Conservation (phyloP, 768 basidiomycete species). For the Chalciporus chontae region DNA sequence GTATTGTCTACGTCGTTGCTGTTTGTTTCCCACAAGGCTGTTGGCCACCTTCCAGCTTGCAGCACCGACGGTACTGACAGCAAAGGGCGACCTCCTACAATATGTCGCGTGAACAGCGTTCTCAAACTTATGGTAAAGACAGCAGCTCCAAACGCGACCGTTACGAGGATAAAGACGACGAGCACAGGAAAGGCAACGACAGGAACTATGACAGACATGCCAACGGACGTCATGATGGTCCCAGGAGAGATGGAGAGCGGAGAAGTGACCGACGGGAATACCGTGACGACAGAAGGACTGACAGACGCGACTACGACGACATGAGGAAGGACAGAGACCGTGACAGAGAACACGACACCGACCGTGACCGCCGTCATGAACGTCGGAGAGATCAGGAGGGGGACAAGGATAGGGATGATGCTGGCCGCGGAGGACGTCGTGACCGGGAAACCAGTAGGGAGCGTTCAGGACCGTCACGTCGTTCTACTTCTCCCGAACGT, state of each 20-base stretch:
- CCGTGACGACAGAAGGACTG: conserved; percentile 15
- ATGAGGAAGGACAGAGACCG: conserved; percentile 10
- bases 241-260: conserved; percentile 22
- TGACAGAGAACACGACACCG: conserved; percentile 7
- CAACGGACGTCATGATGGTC: conserved; percentile 15
- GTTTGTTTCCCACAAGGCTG: not conserved
- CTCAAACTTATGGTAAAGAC: conserved; percentile 7
- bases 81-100: conserved; percentile 14
- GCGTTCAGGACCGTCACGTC: conserved; percentile 35
- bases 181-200: conserved; percentile 8
- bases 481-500: conserved; percentile 55
- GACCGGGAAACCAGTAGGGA: conserved; percentile 24
- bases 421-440: conserved; percentile 25
- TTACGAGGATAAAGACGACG: conserved; percentile 8
- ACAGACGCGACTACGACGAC: conserved; percentile 21
- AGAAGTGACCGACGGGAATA: conserved; percentile 18
- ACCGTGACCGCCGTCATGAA: conserved; percentile 11
- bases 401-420: conserved; percentile 37
- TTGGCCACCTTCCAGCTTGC: not conserved
- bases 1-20: not conserved
- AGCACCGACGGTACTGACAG: not conserved
- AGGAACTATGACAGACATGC: conserved; percentile 7
- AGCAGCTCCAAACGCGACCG: conserved; percentile 11
- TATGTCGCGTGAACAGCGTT: conserved; percentile 9
- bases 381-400: conserved; percentile 7